Evolutionary conservation across 345 rosid genomes (phyloP).

Genomic region (Eucalyptus tenuipes): DNA sequence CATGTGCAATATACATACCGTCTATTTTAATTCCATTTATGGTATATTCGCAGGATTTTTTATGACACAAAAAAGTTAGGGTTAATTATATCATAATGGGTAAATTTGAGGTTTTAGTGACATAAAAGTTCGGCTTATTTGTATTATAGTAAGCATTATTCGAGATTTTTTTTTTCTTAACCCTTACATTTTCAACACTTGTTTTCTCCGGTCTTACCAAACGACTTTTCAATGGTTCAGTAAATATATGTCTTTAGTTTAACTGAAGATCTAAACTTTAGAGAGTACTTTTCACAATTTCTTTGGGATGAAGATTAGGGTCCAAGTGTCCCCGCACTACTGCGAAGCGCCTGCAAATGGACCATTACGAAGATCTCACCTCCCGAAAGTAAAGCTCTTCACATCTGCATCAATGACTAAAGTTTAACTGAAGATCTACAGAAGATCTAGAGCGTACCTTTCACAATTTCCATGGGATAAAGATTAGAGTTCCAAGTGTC

Average conservation of each 20-base stretch:
- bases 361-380: background rate
- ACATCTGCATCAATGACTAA: background rate
- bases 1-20: too few species aligned
- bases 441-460: background rate
- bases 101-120: too few species aligned
- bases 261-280: background rate
- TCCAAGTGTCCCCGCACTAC: background rate
- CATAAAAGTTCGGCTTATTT: too few species aligned
- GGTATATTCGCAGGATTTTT: too few species aligned
- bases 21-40: too few species aligned
- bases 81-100: too few species aligned
- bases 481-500: background rate
- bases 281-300: background rate
- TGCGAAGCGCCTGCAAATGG: background rate
- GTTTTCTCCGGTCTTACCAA: background rate
- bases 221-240: background rate
- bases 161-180: too few species aligned
- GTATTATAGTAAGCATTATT: too few species aligned
- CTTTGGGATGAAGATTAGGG: background rate
- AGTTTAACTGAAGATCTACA: background rate
- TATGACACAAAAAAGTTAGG: too few species aligned
- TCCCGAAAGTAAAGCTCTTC: background rate
- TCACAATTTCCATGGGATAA: background rate
- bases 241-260: background rate
- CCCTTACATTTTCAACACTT: background rate